These are phyloP conservation scores for Leptosphaerulina australis DNA, from an alignment of 2,329 filamentous ascomycete species.

Conservation along the genomic window DNA sequence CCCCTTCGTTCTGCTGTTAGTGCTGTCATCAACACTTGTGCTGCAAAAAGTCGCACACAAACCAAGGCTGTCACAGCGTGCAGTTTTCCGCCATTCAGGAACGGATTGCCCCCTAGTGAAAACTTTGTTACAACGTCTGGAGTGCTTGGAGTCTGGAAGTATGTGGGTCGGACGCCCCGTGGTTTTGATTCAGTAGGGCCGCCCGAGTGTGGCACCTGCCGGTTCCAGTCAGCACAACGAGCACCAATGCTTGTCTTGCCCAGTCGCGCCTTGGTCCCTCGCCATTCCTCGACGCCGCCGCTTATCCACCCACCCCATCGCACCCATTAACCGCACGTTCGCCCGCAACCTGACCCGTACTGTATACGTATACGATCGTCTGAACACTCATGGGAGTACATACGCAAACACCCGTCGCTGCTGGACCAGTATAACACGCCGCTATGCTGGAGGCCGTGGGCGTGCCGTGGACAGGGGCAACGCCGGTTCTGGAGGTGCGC, in stretches of 20 bases:
- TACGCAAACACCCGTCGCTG: constrained; percentile 34
- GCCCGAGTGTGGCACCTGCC: background rate
- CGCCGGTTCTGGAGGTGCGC: constrained; percentile 21
- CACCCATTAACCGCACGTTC: background rate
- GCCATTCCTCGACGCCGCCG: background rate
- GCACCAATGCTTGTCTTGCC: background rate
- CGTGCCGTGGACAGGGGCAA: constrained; percentile 21
- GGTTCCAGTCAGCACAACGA: background rate
- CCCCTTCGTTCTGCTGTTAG: background rate
- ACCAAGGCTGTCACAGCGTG: background rate
- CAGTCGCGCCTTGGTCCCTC: constrained; percentile 2
- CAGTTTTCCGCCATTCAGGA: background rate
- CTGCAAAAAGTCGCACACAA: background rate
- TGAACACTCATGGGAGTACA: constrained; percentile 38
- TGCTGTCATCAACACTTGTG: background rate
- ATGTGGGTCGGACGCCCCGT: constrained; percentile 1
- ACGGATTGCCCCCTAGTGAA: background rate
- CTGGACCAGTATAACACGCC: constrained; percentile 43
- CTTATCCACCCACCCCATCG: background rate
- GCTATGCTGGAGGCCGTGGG: constrained; percentile 37
- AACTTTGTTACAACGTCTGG: background rate
- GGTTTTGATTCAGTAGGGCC: background rate
- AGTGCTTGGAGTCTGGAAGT: constrained; percentile 1
- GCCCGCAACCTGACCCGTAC: background rate
- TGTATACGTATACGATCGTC: constrained; percentile 25